phyloP scores from a whole-genome alignment of 148 eudicot species.

The Camellia lanceoleosa region DNA sequence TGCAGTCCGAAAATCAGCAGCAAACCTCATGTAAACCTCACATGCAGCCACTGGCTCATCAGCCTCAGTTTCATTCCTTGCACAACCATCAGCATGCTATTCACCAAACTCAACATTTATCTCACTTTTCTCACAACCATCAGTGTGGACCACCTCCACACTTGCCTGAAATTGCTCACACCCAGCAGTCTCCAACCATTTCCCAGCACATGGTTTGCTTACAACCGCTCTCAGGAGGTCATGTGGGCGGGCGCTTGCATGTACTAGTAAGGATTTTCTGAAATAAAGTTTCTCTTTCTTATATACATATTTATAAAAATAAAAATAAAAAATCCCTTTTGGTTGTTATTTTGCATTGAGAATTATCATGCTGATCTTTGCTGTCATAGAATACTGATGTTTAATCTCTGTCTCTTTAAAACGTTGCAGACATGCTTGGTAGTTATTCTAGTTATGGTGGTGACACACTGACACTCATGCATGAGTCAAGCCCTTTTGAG shows the following conservation, averaged over 20 bases:
- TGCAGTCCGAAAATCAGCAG: conserved; percentile 51
- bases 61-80: conserved; percentile 61
- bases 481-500: not conserved
- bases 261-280: conserved; percentile 47
- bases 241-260: conserved; percentile 59
- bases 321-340: not conserved
- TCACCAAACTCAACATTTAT: conserved; percentile 52
- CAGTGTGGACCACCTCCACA: conserved; percentile 68
- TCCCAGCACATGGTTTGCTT: conserved; percentile 65
- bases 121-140: conserved; percentile 55
- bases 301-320: too few species aligned
- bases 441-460: not conserved
- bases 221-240: conserved; percentile 56
- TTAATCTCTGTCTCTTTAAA: not conserved
- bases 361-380: not conserved
- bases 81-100: conserved; percentile 49
- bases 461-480: not conserved
- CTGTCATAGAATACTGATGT: not conserved
- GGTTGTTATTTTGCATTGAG: not conserved
- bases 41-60: conserved; percentile 51
- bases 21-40: conserved; percentile 65
- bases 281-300: not conserved
- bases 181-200: conserved; percentile 51
- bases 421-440: not conserved
- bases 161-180: conserved; percentile 55